Evolutionary conservation across 164 flowering plant species (phyloP).

Genomic region (Tetrastigma voinierianum): DNA sequence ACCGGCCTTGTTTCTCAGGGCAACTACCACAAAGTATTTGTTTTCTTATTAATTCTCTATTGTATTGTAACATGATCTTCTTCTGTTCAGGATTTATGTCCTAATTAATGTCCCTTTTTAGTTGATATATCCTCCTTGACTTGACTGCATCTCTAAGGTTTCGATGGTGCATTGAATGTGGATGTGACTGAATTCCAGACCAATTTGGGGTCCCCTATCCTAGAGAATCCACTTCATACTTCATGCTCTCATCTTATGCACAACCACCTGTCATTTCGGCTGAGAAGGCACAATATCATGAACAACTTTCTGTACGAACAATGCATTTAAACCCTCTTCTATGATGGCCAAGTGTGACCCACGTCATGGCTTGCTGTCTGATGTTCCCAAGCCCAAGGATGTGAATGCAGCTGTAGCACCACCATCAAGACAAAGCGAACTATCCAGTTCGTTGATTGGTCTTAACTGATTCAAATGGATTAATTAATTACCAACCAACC

Average conservation of each 20-base stretch:
- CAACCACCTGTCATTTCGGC: conserved; percentile 74
- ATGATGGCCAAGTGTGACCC: conserved; percentile 76
- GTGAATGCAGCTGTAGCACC: conserved; percentile 71
- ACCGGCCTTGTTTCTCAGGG: conserved; percentile 61
- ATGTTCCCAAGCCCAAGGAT: conserved; percentile 76
- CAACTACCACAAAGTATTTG: too few relatives aligned
- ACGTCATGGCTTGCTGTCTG: conserved; percentile 62
- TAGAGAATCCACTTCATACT: conserved; percentile 69
- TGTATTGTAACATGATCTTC: background rate
- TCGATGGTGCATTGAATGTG: conserved; percentile 66
- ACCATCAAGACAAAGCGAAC: conserved; percentile 73
- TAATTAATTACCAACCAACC: conserved; percentile 73
- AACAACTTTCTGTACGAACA: conserved; percentile 69
- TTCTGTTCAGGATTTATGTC: too few relatives aligned
- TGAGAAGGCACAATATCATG: conserved; percentile 57
- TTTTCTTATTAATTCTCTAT: too few relatives aligned
- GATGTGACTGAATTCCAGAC: conserved; percentile 67
- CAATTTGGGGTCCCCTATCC: conserved; percentile 64
- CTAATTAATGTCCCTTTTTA: conserved; percentile 15
- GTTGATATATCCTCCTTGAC: conserved; percentile 63
- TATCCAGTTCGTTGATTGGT: conserved; percentile 73
- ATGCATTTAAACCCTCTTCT: conserved; percentile 62
- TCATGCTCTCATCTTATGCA: conserved; percentile 72
- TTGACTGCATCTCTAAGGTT: conserved; percentile 65
- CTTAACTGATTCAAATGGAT: conserved; percentile 69